A percentile compares a stretch with the other conserved stretches of the same genome.
Conservation (phyloP, 139 green algal species). For the Ulvella scutata region DNA sequence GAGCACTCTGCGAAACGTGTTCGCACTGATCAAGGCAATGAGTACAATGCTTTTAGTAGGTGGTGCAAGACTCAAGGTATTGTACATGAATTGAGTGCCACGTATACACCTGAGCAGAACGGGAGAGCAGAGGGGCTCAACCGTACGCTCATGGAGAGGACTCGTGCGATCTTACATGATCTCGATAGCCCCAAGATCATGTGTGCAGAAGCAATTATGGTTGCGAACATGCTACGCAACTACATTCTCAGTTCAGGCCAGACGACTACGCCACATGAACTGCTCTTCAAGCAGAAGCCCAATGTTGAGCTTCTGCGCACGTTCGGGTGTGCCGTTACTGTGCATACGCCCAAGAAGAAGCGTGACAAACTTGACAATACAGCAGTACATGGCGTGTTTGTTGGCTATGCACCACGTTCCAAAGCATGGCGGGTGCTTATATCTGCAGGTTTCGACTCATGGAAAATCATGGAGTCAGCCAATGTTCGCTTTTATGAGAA, state of each 20-base stretch:
- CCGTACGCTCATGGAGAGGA: constrained; percentile 8
- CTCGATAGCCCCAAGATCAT: not conserved
- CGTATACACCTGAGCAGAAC: constrained; percentile 14
- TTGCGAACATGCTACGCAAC: not conserved
- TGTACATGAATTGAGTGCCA: not conserved
- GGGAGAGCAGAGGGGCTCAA: constrained; percentile 13
- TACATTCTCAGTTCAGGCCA: not conserved
- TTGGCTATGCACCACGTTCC: constrained; percentile 6
- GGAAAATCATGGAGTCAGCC: no score
- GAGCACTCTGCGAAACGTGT: not conserved
- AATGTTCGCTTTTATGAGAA: no score
- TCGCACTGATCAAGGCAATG: constrained; percentile 8
- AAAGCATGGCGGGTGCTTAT: constrained; percentile 15
- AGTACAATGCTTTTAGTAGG: not conserved
- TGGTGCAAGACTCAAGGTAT: not conserved
- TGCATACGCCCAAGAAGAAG: not conserved
- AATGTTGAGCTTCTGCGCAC: constrained; percentile 7
- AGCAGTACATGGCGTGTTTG: not conserved
- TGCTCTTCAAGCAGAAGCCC: constrained; percentile 6
- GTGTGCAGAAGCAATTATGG: not conserved
- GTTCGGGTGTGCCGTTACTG: constrained; percentile 9
- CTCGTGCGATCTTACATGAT: not conserved
- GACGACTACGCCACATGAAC: constrained; percentile 5
- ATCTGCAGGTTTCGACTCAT: no score
- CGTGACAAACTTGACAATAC: constrained; percentile 10